Evolutionary conservation across 2,329 filamentous ascomycete species (phyloP).

Genomic region (Fusarium citri): DNA sequence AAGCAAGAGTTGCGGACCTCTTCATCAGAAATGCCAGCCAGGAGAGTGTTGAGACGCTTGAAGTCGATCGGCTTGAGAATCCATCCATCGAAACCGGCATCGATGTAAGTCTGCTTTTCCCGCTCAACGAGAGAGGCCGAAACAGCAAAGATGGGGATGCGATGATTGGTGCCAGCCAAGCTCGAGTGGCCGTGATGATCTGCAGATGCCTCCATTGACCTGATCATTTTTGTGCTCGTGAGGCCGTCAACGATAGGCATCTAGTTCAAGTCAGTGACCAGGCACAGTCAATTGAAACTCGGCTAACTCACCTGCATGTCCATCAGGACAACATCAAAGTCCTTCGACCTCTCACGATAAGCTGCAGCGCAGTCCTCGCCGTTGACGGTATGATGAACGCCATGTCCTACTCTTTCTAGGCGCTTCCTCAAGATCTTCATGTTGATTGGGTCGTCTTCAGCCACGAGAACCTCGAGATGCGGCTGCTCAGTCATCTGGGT

Average conservation of each 20-base stretch:
- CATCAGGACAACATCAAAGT: constrained; percentile 87
- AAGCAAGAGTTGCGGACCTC: constrained; percentile 69
- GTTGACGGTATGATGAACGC: constrained; percentile 79
- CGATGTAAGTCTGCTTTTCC: constrained; percentile 75
- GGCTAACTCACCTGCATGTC: constrained; percentile 82
- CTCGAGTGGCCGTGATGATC: constrained; percentile 64
- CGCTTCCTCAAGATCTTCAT: constrained; percentile 84
- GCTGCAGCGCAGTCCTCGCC: constrained; percentile 84
- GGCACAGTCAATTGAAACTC: not conserved
- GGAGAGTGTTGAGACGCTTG: constrained; percentile 74
- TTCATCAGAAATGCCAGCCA: constrained; percentile 75
- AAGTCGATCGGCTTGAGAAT: constrained; percentile 91
- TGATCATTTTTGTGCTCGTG: constrained; percentile 84
- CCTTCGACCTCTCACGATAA: constrained; percentile 70
- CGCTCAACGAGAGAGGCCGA: constrained; percentile 83
- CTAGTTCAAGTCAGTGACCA: constrained; percentile 56
- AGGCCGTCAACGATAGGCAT: constrained; percentile 94
- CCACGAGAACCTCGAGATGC: constrained; percentile 75
- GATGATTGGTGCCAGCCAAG: constrained; percentile 69
- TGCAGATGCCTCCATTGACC: constrained; percentile 72
- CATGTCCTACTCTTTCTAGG: constrained; percentile 79
- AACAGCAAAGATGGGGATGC: constrained; percentile 86
- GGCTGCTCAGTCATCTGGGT: constrained; percentile 35
- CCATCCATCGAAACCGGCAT: constrained; percentile 89
- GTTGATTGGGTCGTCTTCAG: constrained; percentile 90